Evolutionary conservation across 192 early-diverging fungal species (phyloP), one percentile per base, ranked within the genome.

Genomic region (Backusella liffmaniae): DNA sequence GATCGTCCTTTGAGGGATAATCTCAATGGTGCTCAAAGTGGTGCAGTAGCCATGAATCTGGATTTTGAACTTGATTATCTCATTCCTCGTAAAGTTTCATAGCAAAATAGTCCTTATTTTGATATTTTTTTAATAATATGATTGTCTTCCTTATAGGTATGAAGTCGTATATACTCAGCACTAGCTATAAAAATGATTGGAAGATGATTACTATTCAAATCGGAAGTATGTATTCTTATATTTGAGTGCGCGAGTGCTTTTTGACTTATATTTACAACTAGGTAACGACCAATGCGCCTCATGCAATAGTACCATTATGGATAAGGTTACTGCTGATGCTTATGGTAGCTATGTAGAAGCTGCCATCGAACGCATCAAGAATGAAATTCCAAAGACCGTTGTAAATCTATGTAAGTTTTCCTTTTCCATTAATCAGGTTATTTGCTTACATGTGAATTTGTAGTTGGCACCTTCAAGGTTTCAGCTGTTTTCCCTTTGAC

Each of bases 21-120:
- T 2, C 49, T 88, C 35, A 90, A 90, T 70, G 89, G 84, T 59
- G 89, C 88, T 34, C 83, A 83, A 67, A 79, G 82, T 67, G 89
- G 88, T 7, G 86, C 83, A 36, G 72, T 88, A 79, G 80, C 76
- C 0, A 42, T 30, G 16, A 87, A 90, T 42, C 72, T 90, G 18
- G 30, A 77, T 10, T 34, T 73, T 35, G 82, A 90, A 73, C 74
- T 90, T 15, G 59, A 78, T 29, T 86, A 86, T 73, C 76, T 90
- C 6, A 73, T 69, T 34, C 44, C 73, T 66, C 49, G 77, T 79
- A 79, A 59, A 30, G 21, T 16, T 16, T 12, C n/a, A 49, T 10
- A 39, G 37, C 5, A 69, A 9, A 10, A 18, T 21, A 39, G n/a
- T 8, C 6, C 18, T 6, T 21, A 10, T 36, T 3, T 32, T 16